Evolutionary conservation across 306 rosid species (phyloP), one percentile per base, ranked within the genome.

Genomic region (Benincasa hispida): DNA sequence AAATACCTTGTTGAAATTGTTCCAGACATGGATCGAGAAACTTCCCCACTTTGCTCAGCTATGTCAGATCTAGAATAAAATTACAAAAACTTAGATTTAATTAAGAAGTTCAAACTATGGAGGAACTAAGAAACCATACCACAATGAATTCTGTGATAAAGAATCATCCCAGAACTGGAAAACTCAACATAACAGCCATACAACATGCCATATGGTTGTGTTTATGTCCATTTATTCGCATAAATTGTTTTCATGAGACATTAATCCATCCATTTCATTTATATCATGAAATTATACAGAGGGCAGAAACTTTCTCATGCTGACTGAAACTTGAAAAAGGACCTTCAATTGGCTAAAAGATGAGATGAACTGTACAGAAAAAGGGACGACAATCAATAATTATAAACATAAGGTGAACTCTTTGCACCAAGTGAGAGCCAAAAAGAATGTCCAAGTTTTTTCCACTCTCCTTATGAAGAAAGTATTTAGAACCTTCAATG

Each of bases 31-130:
- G 97, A 90, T 80, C 90, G 86, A 24, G 84, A 59, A 57, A 90
- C 83, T 81, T 95, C 99, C 67, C 97, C 99, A 83, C 96, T 92
- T 85, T 87, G 99, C 82, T 95, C 99, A 17, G 99, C 98, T 3
- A 86, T 82, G 22, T 95, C 97, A 82, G 90, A 84, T 80, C 99
- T 92, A 83, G 61, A 72, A 51, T 5, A 28, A 50, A 72, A 72
- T 50, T 48, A 10, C 27, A 50, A 32, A 70, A 27, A 18, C 58
- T 51, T 18, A 9, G 11, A 18, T n/a, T n/a, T n/a, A n/a, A n/a
- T 72, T 25, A 72, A 50, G 34, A 72, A 28, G 27, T 50, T 27
- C 13, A 10, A 47, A 47, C 51, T 47, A 39, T 14, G 58, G 42
- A 4, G 25, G n/a, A n/a, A n/a, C 59, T 10, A 66, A n/a, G 51